A percentile compares a stretch with the other conserved stretches of the same genome.
Conservation (phyloP, 352 stramenopile species). For the Phytopythium kandeliae region DNA sequence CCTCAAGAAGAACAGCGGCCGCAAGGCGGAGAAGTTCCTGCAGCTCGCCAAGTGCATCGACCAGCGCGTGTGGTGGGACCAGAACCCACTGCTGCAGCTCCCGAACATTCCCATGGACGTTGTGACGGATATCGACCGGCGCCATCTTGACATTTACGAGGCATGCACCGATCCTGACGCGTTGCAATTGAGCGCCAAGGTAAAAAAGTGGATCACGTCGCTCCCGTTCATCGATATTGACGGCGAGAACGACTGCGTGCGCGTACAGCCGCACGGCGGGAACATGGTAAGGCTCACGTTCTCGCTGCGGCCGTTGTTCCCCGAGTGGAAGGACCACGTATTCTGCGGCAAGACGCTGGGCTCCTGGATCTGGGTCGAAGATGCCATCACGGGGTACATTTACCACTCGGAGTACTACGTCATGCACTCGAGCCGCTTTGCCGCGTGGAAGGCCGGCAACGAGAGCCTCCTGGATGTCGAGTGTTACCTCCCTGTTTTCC, state of each 20-base stretch:
- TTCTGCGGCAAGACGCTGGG: conserved; percentile 53
- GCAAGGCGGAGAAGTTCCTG: conserved; percentile 91
- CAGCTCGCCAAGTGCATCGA: conserved; percentile 97
- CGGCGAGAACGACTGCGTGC: conserved; percentile 18
- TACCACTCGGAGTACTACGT: conserved; percentile 93
- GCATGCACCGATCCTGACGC: conserved; percentile 30
- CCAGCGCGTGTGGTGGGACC: conserved; percentile 96
- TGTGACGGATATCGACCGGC: conserved; percentile 76
- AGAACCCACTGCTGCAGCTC: conserved; percentile 93
- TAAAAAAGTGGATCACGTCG: conserved; percentile 60
- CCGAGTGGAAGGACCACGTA: conserved; percentile 56
- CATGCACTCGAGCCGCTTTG: conserved; percentile 74
- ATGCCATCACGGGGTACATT: conserved; percentile 88
- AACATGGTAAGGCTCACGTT: conserved; percentile 94
- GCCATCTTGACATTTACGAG: conserved; percentile 65
- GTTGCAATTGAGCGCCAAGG: conserved; percentile 42
- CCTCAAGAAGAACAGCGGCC: conserved; percentile 85
- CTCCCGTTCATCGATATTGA: conserved; percentile 67
- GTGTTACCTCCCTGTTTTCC: conserved; percentile 95
- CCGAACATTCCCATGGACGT: conserved; percentile 85
- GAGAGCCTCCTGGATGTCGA: conserved; percentile 81
- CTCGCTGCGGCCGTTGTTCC: conserved; percentile 53
- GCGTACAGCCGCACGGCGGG: conserved; percentile 94
- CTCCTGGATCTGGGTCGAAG: conserved; percentile 99
- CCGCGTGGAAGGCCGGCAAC: conserved; percentile 57